Evolutionary conservation across 2,329 filamentous ascomycete species (phyloP), one percentile per base, ranked within the genome.

Genomic region (Pseudonectria foliicola): DNA sequence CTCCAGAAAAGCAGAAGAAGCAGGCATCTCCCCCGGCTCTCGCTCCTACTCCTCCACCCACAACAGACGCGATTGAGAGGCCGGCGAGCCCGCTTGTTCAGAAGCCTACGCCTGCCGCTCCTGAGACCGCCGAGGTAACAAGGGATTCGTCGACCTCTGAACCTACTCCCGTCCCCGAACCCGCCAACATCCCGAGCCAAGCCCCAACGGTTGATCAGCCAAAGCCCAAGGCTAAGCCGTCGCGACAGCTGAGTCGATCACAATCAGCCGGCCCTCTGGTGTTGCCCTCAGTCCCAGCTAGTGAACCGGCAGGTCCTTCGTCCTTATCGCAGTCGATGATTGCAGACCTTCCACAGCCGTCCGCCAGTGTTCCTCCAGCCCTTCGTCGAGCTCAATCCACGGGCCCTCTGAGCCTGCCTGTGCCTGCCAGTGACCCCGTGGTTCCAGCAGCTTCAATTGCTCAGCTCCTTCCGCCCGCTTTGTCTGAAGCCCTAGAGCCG

Each of bases 371-470:
- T 15, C 41, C 55, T 8, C 16, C 52, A 46, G 65, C 43, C 41
- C 60, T 49, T 49, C 62, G 46, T 57, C 61, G 44, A 57, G 70
- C 59, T 8, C 53, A 53, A 10, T 64, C 61, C 1, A 53, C 44
- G 13, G 58, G 53, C 14, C 50, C 51, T 7, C 24, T 56, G 5
- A 55, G 57, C 26, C 53, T 65, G 7, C 50, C 57, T 6, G 48
- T 68, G 12, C 63, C 70, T 6, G 68, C 68, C 6, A 74, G 70
- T 37, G 70, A 75, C 35, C 64, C 69, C 2, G 50, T 64, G 21
- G 48, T 49, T 4, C 44, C 49, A 53, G 23, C 49, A 48, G 49
- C 28, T 27, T 29, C 32, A 15, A 6, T 49, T 48, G 6, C 36
- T 58, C 54, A 30, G 13, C 21, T 24, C 13, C 25, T 31, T 29